Evolutionary conservation across 371 early-diverging fungal genomes (phyloP), one percentile per base, ranked within the genome.

Genomic region (Mucor irregularis): DNA sequence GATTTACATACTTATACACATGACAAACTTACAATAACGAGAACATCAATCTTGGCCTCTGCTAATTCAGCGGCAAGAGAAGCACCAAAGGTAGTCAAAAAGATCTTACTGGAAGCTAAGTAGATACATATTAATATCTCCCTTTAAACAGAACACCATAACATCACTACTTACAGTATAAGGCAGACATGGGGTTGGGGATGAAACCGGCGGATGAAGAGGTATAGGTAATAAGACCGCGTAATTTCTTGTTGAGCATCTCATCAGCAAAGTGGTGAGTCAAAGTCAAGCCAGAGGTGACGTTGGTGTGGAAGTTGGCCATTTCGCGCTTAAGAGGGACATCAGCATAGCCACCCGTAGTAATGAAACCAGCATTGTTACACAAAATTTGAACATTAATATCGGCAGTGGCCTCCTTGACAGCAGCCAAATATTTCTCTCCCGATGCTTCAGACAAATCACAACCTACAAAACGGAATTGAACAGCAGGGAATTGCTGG

Each of bases 311-410:
- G 51, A 72, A 78, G 43, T 84, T 82, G 42, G 80, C 74, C 67
- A 78, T 69, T 49, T 70, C 62, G 26, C 74, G 67, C 25, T 64
- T 62, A 19, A 74, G 38, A 31, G 76, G 49, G 8, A 71, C 62
- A 58, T 75, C 71, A 34, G 79, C 68, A 61, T 79, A 84, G 39
- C 80, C 67, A 22, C 84, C 84, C 9, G 81, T 74, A 9, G 74
- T 74, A 58, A 85, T 83, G 66, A 74, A 85, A 30, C 85, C 86
- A 46, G 86, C 86, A 62, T 85, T 85, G 69, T 83, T 84, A 66
- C 84, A 85, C 57, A 85, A 43, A 33, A 85, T 76, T 54, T 75
- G 69, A 14, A 85, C 67, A 50, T 69, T 70, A 56, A 83, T 72
- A 47, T 77, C 82, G 10, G 56, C 17, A 5, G 82, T 82, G 16